These are phyloP conservation scores for Inga leiocalycina DNA, from an alignment of 306 rosid species.

Conservation along the genomic window DNA sequence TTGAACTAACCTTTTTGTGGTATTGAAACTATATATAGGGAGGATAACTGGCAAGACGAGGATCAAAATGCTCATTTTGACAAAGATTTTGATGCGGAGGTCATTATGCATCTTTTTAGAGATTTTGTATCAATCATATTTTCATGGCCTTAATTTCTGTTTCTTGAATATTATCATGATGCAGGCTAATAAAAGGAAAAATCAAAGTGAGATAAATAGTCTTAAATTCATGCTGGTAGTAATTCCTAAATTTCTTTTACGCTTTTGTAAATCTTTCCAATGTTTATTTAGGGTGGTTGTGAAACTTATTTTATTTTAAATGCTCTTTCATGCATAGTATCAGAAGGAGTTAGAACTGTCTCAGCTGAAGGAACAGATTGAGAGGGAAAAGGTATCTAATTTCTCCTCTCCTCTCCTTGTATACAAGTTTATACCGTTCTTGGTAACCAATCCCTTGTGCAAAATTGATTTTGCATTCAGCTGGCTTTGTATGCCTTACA, in stretches of 20 bases:
- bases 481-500: constrained; percentile 73
- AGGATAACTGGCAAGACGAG: constrained; percentile 46
- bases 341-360: constrained; percentile 86
- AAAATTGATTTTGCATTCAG: constrained; percentile 53
- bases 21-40: constrained; percentile 50
- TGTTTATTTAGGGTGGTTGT: constrained; percentile 23
- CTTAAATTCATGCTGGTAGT: constrained; percentile 90
- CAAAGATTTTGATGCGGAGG: constrained; percentile 59
- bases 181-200: constrained; percentile 58
- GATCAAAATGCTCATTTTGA: constrained; percentile 41
- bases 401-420: not conserved
- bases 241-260: constrained; percentile 29
- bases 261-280: constrained; percentile 5
- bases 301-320: constrained; percentile 31
- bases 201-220: constrained; percentile 60
- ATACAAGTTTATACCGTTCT: too few species aligned
- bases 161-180: constrained; percentile 29
- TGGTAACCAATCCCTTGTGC: constrained; percentile 24
- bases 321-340: constrained; percentile 52
- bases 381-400: constrained; percentile 75
- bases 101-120: constrained; percentile 30
- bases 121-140: constrained; percentile 28
- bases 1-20: constrained; percentile 28
- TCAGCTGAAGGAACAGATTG: constrained; percentile 74
- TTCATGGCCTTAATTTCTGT: constrained; percentile 31